These are phyloP conservation scores for Fusarium humuli DNA, from an alignment of 2,329 filamentous ascomycete genomes.

Conservation along the genomic window DNA sequence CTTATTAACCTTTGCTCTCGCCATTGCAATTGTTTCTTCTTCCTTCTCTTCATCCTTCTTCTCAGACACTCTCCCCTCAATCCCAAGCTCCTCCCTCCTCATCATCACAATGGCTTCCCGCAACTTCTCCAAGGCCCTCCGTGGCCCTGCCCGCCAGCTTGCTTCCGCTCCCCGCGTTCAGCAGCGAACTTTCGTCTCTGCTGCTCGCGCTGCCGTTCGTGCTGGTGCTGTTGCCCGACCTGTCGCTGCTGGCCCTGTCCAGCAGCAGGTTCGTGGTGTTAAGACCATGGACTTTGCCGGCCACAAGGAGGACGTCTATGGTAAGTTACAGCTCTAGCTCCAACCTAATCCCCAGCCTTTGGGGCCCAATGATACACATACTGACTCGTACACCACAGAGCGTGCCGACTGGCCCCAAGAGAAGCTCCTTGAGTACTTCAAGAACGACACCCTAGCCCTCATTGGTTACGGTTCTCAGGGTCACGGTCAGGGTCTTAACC, in stretches of 20 bases:
- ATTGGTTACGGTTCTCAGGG: constrained; percentile 99
- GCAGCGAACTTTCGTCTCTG: constrained; percentile 72
- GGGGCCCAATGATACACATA: background rate
- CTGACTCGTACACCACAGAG: constrained; percentile 68
- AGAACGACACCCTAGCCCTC: constrained; percentile 98
- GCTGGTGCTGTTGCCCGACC: constrained; percentile 65
- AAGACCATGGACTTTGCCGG: constrained; percentile 99
- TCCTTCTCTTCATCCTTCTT: constrained; percentile 44
- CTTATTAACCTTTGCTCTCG: constrained; percentile 46
- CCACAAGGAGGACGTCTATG: constrained; percentile 92
- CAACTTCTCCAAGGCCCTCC: constrained; percentile 76
- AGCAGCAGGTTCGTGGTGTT: constrained; percentile 86
- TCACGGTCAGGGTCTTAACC: constrained; percentile 98
- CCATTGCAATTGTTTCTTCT: constrained; percentile 27
- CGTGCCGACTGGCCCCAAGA: constrained; percentile 98
- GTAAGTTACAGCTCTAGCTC: constrained; percentile 60
- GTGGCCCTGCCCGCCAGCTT: constrained; percentile 73
- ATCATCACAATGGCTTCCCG: constrained; percentile 78
- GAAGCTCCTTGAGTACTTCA: constrained; percentile 99
- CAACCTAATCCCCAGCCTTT: constrained; percentile 3
- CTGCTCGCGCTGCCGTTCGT: constrained; percentile 67
- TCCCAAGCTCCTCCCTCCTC: constrained; percentile 37
- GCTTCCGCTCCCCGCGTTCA: constrained; percentile 65
- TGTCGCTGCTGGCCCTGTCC: constrained; percentile 60
- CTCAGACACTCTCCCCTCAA: constrained; percentile 45